Conservation (phyloP, 228 moss, liverwort and hornwort species). For the Sphagnum fallax region DNA sequence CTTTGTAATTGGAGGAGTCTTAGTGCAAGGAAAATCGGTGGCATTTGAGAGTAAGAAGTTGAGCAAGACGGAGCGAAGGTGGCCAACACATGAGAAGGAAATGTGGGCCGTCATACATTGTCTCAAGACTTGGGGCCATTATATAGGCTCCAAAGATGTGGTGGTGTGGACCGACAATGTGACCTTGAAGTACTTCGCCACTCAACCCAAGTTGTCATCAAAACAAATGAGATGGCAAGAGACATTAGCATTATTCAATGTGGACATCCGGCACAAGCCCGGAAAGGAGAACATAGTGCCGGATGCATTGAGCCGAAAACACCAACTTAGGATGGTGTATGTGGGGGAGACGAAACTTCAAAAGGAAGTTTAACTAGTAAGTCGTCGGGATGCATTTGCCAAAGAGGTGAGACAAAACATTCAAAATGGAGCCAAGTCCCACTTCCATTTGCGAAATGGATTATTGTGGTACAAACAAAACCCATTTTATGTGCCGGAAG, state of each 20-base stretch:
- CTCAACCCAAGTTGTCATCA: background rate
- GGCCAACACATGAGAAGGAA: conserved; percentile 1
- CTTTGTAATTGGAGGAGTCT: conserved; percentile 5
- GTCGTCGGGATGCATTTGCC: too few species aligned
- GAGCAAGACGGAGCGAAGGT: background rate
- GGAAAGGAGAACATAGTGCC: background rate
- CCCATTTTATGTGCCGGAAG: too few species aligned
- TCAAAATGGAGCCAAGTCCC: too few species aligned
- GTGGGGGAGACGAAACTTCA: too few species aligned
- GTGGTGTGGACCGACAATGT: background rate
- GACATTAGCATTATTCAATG: background rate
- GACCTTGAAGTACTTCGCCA: background rate
- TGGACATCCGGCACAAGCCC: background rate
- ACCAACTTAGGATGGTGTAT: background rate
- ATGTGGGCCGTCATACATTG: conserved; percentile 1
- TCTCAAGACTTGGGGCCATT: background rate
- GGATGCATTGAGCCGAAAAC: background rate
- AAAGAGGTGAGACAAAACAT: too few species aligned
- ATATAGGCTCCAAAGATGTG: background rate
- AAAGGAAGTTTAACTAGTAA: too few species aligned
- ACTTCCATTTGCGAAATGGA: too few species aligned
- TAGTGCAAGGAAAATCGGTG: background rate
- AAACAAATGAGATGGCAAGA: background rate
- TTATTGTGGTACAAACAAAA: too few species aligned
- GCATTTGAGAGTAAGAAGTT: background rate